phyloP scores from a whole-genome alignment of 1,139 yeast species.

The Citeromyces hawaiiensis region DNA sequence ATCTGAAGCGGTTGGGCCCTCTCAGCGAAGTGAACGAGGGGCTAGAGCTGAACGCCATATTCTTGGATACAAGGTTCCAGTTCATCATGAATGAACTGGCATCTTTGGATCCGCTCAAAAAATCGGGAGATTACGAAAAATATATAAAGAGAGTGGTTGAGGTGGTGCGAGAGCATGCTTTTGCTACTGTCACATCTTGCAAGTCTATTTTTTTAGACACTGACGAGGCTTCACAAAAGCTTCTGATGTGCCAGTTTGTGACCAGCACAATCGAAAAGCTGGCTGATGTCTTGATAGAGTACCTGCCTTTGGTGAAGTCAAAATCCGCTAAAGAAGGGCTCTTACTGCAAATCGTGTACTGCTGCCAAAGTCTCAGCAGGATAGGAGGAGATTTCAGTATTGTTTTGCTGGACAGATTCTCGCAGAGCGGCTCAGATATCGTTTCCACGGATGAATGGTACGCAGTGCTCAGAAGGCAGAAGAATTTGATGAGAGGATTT shows the following conservation, averaged over 20 bases:
- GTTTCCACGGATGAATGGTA: conserved; percentile 16
- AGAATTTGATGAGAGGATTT: conserved; percentile 10
- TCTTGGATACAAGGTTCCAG: conserved; percentile 41
- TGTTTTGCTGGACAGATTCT: conserved; percentile 25
- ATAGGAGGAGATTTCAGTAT: conserved; percentile 56
- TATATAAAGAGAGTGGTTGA: conserved; percentile 73
- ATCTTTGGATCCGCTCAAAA: conserved; percentile 38
- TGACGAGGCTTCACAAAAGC: conserved; percentile 3
- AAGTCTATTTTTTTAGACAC: conserved; percentile 41
- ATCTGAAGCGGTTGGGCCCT: conserved; percentile 53
- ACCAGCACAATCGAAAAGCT: conserved; percentile 22
- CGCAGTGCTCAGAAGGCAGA: conserved; percentile 13
- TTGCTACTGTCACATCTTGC: conserved; percentile 57
- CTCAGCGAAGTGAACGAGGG: conserved; percentile 10
- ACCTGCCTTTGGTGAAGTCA: conserved; percentile 23
- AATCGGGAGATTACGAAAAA: conserved; percentile 32
- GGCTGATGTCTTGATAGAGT: conserved; percentile 19
- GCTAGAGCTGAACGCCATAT: conserved; percentile 27
- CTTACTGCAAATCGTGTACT: conserved; percentile 59
- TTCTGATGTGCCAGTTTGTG: conserved; percentile 27
- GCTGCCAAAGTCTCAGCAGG: conserved; percentile 62
- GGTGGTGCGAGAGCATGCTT: conserved; percentile 70
- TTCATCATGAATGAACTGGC: conserved; percentile 48
- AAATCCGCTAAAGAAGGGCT: conserved; percentile 43
- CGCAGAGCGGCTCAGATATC: conserved; percentile 3